A percentile compares a stretch with the other conserved stretches of the same genome.
Conservation (phyloP, 331 rosid species). For the Rhamnella rubrinervis region DNA sequence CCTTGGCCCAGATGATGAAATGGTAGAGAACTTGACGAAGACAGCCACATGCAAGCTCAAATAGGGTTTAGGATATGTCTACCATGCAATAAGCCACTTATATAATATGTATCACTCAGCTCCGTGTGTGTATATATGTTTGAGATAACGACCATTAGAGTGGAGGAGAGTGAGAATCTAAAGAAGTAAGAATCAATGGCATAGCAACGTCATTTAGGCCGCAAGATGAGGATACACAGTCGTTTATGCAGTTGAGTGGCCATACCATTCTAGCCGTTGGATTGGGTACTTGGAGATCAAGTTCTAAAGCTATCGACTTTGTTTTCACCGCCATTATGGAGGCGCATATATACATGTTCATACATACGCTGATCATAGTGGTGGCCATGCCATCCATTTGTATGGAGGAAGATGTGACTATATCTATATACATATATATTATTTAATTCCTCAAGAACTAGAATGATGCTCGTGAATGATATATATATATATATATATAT, state of each 20-base stretch:
- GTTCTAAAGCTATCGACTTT: constrained; percentile 42
- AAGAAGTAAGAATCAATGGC: constrained; percentile 20
- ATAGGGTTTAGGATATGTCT: not conserved
- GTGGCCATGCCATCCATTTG: no score
- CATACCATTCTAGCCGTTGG: constrained; percentile 49
- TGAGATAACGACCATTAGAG: no score
- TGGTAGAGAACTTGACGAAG: not conserved
- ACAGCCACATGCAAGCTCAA: not conserved
- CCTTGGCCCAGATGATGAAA: no score
- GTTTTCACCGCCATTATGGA: constrained; percentile 45
- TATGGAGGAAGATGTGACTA: no score
- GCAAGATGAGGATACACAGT: constrained; percentile 35
- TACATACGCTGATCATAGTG: no score
- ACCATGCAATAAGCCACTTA: not conserved
- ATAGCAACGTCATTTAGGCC: constrained; percentile 12
- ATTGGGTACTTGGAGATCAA: constrained; percentile 55
- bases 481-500: no score
- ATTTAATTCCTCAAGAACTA: no score
- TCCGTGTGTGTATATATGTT: no score
- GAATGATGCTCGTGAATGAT: no score
- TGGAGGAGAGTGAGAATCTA: not conserved
- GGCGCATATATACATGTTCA: no score
- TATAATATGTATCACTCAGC: not conserved
- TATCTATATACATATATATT: no score
- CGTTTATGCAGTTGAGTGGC: constrained; percentile 42